Evolutionary conservation across 495 filamentous ascomycete genomes (phyloP).

Genomic region (Hyaloscypha bicolor): DNA sequence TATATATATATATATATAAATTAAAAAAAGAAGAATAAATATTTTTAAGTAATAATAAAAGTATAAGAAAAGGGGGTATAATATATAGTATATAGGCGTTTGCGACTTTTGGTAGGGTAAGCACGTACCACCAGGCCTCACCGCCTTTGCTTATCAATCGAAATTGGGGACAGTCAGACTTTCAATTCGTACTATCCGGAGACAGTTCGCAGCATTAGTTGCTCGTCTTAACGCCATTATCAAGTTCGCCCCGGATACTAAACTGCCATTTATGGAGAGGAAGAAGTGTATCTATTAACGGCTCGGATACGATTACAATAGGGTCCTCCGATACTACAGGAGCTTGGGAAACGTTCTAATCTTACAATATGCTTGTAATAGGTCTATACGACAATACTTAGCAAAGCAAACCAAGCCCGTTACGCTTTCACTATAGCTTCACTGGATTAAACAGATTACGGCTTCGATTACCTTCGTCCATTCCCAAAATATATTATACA

Average conservation of each 20-base stretch:
- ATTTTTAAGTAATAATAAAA: too few species aligned
- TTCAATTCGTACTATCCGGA: too few species aligned
- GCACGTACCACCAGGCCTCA: too few species aligned
- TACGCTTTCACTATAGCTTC: not conserved
- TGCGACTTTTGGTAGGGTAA: too few species aligned
- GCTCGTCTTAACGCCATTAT: constrained; percentile 12
- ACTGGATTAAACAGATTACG: not conserved
- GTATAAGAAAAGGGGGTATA: too few species aligned
- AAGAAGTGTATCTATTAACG: not conserved
- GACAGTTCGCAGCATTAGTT: constrained; percentile 11
- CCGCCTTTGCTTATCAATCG: too few species aligned
- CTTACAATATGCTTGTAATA: not conserved
- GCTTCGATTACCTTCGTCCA: not conserved
- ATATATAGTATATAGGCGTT: too few species aligned
- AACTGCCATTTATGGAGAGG: not conserved
- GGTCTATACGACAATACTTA: not conserved
- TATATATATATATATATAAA: too few species aligned
- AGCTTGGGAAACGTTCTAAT: not conserved
- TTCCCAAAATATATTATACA: not conserved
- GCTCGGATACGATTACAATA: not conserved
- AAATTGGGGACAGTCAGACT: too few species aligned
- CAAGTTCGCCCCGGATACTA: constrained; percentile 1
- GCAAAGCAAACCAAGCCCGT: not conserved
- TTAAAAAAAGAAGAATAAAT: too few species aligned
- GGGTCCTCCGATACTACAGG: not conserved